phyloP scores from a whole-genome alignment of 495 filamentous ascomycete species.

The Margaritispora aquatica region DNA sequence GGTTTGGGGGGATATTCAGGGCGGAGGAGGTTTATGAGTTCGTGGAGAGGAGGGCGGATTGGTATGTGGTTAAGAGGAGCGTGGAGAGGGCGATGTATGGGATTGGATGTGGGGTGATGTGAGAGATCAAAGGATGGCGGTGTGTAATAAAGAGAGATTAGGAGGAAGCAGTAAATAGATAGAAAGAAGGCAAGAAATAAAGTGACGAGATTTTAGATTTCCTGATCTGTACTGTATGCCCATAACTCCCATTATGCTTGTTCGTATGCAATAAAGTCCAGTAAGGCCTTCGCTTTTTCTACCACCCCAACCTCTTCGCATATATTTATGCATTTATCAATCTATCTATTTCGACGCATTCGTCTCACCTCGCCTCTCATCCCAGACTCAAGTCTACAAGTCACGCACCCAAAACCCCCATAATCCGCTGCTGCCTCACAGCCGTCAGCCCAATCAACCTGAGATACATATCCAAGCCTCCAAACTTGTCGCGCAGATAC shows the following conservation, averaged over 20 bases:
- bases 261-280: too few relatives aligned
- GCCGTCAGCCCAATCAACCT: conserved; percentile 15
- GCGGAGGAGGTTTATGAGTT: conserved; percentile 98
- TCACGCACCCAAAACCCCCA: background rate
- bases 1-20: conserved; percentile 87
- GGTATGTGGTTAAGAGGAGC: conserved; percentile 77
- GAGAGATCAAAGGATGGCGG: background rate
- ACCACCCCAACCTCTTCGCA: too few relatives aligned
- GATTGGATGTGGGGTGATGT: conserved; percentile 85
- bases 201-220: too few relatives aligned
- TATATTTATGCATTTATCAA: too few relatives aligned
- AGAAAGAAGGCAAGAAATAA: too few relatives aligned
- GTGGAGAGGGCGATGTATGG: conserved; percentile 99
- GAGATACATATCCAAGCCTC: conserved; percentile 16
- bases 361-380: background rate
- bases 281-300: too few relatives aligned
- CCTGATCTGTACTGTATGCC: too few relatives aligned
- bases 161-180: background rate
- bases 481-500: conserved; percentile 20
- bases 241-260: too few relatives aligned
- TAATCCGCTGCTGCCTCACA: background rate
- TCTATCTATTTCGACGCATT: too few relatives aligned
- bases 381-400: background rate
- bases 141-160: background rate
- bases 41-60: conserved; percentile 88